Evolutionary conservation across 2,329 filamentous ascomycete species (phyloP), one percentile per base, ranked within the genome.

Genomic region (Pestalotiopsis sp.): DNA sequence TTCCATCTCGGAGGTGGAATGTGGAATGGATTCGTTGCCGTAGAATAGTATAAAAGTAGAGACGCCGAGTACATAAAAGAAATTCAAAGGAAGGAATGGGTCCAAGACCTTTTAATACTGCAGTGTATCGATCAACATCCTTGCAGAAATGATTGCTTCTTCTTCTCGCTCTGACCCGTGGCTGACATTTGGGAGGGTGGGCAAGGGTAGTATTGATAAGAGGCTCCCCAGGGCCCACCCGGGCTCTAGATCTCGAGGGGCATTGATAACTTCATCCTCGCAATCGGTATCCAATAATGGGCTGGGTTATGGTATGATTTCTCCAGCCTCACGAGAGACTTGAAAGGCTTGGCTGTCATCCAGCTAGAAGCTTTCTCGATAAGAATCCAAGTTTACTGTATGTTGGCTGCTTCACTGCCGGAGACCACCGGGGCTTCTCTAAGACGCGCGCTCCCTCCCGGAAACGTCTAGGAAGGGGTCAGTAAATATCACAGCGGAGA

Each of bases 11-110:
- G 20, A 23, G 31, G 31, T 36, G 2, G 31, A 52, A 23, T 14
- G n/a, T 14, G 20, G n/a, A 11, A 11, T 14, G n/a, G 20, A 25
- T 3, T 31, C 60, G n/a, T n/a, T n/a, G 23, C 6, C 20, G 27
- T n/a, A 11, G 23, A 3, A 1, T 14, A 36, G 14, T 31, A 23
- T 64, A 52, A 45, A 23, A 56, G 11, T 7, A 27, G 6, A 52
- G 41, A 17, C 23, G 62, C 38, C 63, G 31, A 38, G 63, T 66
- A 66, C 49, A 27, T 66, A 66, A 66, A n/a, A n/a, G 20, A 38
- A 66, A 66, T 13, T 27, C 62, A 9, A 57, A 14, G 38, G 27
- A 25, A 25, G 57, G 3, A 45, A 39, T 66, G 63, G 41, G 7
- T 23, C 7, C 13, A 38, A 11, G 49, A 14, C 45, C 23, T 20